Evolutionary conservation across 352 stramenopile species (phyloP), one percentile per base, ranked within the genome.

Genomic region (Blastocystis sp.): DNA sequence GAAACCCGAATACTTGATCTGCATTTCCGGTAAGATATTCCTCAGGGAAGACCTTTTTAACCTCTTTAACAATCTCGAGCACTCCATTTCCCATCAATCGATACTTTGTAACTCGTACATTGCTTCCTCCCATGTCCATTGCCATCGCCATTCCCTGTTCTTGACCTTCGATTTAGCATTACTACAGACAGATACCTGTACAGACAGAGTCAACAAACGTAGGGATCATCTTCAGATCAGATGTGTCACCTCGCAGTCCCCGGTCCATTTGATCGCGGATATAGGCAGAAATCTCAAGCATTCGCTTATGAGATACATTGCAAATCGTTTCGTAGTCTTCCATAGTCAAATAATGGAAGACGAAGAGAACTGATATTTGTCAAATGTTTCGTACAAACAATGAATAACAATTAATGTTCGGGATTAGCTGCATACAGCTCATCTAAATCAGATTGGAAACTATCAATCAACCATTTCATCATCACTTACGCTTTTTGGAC

Each of bases 161-260:
- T 4, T 24, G 71, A 75, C 77, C 77, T 87, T 74, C 9, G 21
- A n/a, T n/a, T 83, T 7, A 87, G 9, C 5, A 14, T 32, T 32
- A 21, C 12, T 19, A 42, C 7, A 49, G 19, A 43, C 0, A 29
- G 14, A 24, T 43, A 87, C 77, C 77, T 11, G 12, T 75, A 27
- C 59, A 74, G 9, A 87, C 59, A 29, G 21, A 52, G n/a, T 74
- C 65, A 29, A 87, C 77, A 29, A 87, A 87, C 27, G 77, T 74
- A 87, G 51, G 39, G 37, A 87, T 57, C 77, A 87, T 87, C 77
- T 87, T 87, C 27, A 87, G 46, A 75, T 87, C 77, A 19, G 77
- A 87, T 37, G 6, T 19, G 24, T 87, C 77, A 19, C 65, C 65
- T 14, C 67, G 71, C 43, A 87, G 43, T 61, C 77, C 77, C 29